Evolutionary conservation across 2,329 filamentous ascomycete species (phyloP), one percentile per base, ranked within the genome.

Genomic region (Nemania abortiva): DNA sequence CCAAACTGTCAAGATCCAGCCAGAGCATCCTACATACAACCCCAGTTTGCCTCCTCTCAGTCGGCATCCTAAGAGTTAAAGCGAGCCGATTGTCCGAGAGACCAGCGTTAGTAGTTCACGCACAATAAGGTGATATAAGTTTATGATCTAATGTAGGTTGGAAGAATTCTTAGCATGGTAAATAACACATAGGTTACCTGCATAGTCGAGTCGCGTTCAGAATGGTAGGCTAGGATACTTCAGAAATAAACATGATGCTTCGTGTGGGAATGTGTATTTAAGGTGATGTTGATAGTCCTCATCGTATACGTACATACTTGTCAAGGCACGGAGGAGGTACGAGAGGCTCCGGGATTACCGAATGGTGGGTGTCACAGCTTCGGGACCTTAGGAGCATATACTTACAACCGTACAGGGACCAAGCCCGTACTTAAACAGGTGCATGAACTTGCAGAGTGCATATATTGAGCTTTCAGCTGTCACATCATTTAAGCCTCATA

Each of bases 371-470:
- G 29, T 27, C 49, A 53, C 63, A 37, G 55, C 47, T 27, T 59
- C 50, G 42, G 50, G 27, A 47, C 29, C 47, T 56, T 20, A 11
- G 49, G 37, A 49, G 56, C 5, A 15, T 29, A 15, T 22, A 47
- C 18, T 47, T 20, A 34, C 31, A 34, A 34, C 5, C 5, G 9
- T 5, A 9, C 29, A 34, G 34, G 13, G 4, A 37, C 42, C 18
- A 42, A 47, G 34, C 37, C 24, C 24, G 6, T 58, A 42, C 31
- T 29, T 34, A 34, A 6, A 58, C 31, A 29, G 39, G 34, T n/a
- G 64, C 64, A 66, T 66, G n/a, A 62, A 57, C 52, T 58, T 53
- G 34, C 50, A 66, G 52, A 62, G 64, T 62, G 50, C 53, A 57
- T 57, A 31, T 27, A 6, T 37, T 29, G 34, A 24, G 45, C 39